Percentiles rank a stretch among this genome's conserved stretches.
These are phyloP conservation scores for Cladosporium sp. DNA, from an alignment of 2,329 filamentous ascomycete genomes.

Conservation along the genomic window DNA sequence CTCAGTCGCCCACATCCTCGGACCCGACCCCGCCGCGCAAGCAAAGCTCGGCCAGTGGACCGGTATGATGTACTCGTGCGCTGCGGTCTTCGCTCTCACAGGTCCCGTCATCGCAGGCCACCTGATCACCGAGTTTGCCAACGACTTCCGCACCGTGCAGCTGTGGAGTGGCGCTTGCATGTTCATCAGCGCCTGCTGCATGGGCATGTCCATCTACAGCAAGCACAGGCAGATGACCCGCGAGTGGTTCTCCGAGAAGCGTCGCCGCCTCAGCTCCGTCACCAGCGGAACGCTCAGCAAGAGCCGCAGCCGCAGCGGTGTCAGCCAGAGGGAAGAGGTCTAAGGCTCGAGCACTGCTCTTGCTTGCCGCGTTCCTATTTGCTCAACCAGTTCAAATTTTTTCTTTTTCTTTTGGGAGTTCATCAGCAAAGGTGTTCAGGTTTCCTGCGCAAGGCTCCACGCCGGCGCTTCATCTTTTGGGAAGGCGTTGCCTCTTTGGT, in stretches of 20 bases:
- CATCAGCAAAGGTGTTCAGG: background rate
- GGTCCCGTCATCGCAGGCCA: constrained; percentile 53
- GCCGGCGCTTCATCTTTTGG: background rate
- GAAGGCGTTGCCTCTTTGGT: background rate
- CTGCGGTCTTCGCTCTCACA: constrained; percentile 48
- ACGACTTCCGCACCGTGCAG: constrained; percentile 49
- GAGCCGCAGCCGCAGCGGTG: constrained; percentile 5
- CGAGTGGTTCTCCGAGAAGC: constrained; percentile 17
- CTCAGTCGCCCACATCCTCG: constrained; percentile 51
- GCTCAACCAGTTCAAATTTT: background rate
- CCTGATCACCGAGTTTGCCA: constrained; percentile 44
- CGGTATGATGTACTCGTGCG: constrained; percentile 55
- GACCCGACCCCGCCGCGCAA: constrained; percentile 33
- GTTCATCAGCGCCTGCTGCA: constrained; percentile 45
- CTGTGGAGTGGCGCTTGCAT: constrained; percentile 50
- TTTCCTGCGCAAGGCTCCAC: background rate
- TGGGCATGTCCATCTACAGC: constrained; percentile 32
- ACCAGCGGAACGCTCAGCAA: constrained; percentile 10
- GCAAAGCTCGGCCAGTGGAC: constrained; percentile 54
- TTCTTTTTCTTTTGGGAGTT: background rate
- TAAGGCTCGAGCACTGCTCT: background rate
- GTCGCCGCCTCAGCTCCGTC: constrained; percentile 11
- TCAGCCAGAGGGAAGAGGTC: constrained; percentile 16
- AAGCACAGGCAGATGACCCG: constrained; percentile 6
- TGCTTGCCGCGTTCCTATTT: background rate